A percentile compares a stretch with the other conserved stretches of the same genome.
Conservation (phyloP, 495 filamentous ascomycete species). For the Trichodelitschia bisporula region DNA sequence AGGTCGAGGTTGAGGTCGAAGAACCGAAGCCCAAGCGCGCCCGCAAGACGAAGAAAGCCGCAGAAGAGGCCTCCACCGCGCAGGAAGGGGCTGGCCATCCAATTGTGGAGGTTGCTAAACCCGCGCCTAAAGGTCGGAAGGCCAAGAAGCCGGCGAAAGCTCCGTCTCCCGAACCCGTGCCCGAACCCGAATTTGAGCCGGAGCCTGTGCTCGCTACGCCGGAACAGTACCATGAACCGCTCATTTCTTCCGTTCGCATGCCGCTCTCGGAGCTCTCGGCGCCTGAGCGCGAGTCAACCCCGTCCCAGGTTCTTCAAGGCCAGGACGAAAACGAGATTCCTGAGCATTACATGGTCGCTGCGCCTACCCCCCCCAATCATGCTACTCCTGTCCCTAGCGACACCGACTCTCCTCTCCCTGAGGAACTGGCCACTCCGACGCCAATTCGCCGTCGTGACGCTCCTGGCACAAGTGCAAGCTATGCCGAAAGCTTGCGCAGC, state of each 20-base stretch:
- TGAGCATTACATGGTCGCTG: too few relatives aligned
- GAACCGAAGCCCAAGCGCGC: slow-evolving; percentile 6
- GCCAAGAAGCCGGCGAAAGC: slow-evolving; percentile 6
- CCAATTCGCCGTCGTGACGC: too few relatives aligned
- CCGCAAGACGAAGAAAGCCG: slow-evolving; percentile 4
- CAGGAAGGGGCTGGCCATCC: not conserved
- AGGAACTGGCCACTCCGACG: too few relatives aligned
- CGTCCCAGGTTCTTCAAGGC: too few relatives aligned
- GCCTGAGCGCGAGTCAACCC: slow-evolving; percentile 1
- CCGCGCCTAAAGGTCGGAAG: slow-evolving; percentile 4
- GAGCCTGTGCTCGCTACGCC: not conserved
- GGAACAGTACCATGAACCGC: not conserved
- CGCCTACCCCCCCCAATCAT: too few relatives aligned
- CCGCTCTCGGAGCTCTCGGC: not conserved
- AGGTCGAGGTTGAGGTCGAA: not conserved
- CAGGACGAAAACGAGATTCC: too few relatives aligned
- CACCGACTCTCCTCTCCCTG: too few relatives aligned
- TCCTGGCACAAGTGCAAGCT: too few relatives aligned
- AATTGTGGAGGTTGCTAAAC: slow-evolving; percentile 1
- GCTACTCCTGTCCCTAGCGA: too few relatives aligned
- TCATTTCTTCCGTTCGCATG: not conserved
- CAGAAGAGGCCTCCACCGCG: slow-evolving; percentile 1
- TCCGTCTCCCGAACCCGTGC: slow-evolving; percentile 1
- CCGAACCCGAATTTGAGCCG: not conserved
- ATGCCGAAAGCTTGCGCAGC: too few relatives aligned